Percentiles rank a stretch among this genome's conserved stretches.
These are phyloP conservation scores for Termitomyces sp. DNA, from an alignment of 768 basidiomycete genomes.

Conservation along the genomic window DNA sequence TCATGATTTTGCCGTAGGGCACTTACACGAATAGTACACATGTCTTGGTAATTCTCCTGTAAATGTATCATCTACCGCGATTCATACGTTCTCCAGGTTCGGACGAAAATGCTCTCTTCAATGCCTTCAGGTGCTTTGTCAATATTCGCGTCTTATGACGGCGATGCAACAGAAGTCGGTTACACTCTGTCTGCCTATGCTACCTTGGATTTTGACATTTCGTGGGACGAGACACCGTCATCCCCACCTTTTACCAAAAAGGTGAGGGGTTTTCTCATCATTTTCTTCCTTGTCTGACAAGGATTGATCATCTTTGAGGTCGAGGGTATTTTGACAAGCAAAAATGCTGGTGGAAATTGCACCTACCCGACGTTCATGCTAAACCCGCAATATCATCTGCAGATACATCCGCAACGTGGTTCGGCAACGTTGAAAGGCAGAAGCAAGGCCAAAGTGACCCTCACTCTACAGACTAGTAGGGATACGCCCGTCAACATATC, in stretches of 20 bases:
- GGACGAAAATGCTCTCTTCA: neutral
- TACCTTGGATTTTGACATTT: constrained; percentile 23
- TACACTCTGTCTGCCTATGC: constrained; percentile 68
- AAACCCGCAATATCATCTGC: constrained; percentile 85
- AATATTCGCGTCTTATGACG: constrained; percentile 67
- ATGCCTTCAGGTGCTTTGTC: constrained; percentile 35
- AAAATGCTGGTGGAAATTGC: constrained; percentile 82
- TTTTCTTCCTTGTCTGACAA: neutral
- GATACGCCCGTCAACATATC: constrained; percentile 72
- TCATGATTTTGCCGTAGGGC: constrained; percentile 25
- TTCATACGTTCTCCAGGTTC: neutral
- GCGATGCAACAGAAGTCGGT: constrained; percentile 49
- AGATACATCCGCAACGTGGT: constrained; percentile 36
- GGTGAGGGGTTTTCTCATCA: constrained; percentile 18
- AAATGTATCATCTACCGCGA: neutral
- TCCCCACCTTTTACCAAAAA: constrained; percentile 35
- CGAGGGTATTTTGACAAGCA: constrained; percentile 54
- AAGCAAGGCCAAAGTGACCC: constrained; percentile 33
- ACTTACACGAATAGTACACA: constrained; percentile 51
- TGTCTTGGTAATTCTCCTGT: constrained; percentile 28
- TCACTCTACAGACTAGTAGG: constrained; percentile 51
- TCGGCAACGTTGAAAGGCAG: constrained; percentile 6
- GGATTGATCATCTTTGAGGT: constrained; percentile 34
- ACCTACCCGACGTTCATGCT: constrained; percentile 76
- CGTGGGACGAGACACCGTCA: constrained; percentile 41